phyloP scores from a whole-genome alignment of 495 filamentous ascomycete genomes.

The Aspergillus leporis region DNA sequence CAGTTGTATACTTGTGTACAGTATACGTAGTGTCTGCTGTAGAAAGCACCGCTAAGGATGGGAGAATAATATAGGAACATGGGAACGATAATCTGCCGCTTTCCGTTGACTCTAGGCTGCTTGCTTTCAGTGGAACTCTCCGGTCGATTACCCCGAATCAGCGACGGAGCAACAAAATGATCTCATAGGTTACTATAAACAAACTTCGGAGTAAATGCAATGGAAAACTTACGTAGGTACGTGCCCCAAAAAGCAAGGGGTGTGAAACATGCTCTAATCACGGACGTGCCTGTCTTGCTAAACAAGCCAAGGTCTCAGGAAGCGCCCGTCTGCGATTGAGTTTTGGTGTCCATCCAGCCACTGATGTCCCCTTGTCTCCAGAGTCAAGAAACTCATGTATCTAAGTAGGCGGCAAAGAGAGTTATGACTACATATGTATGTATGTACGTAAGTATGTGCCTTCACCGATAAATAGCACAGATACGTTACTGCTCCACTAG shows the following conservation, averaged over 20 bases:
- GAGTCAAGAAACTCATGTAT: neutral
- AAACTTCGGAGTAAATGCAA: slow-evolving; percentile 4
- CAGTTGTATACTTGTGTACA: no score
- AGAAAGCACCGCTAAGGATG: neutral
- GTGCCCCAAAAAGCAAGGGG: slow-evolving; percentile 14
- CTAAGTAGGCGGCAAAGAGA: neutral
- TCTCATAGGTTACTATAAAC: slow-evolving; percentile 1
- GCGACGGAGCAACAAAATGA: neutral
- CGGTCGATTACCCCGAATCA: neutral
- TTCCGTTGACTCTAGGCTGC: neutral
- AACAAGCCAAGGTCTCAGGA: slow-evolving; percentile 5
- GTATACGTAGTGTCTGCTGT: no score
- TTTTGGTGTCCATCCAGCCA: neutral
- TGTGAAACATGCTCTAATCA: slow-evolving; percentile 15
- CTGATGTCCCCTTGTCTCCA: neutral
- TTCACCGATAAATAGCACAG: neutral
- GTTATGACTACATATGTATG: no score
- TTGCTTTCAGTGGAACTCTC: neutral
- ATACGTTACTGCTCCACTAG: neutral
- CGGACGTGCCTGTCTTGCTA: neutral
- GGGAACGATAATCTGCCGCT: neutral
- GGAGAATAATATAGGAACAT: neutral
- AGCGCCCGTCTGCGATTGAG: slow-evolving; percentile 10
- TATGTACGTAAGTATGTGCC: no score
- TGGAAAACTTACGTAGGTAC: neutral